Conservation (phyloP, 305 asterid genomes). For the Striga hermonthica region DNA sequence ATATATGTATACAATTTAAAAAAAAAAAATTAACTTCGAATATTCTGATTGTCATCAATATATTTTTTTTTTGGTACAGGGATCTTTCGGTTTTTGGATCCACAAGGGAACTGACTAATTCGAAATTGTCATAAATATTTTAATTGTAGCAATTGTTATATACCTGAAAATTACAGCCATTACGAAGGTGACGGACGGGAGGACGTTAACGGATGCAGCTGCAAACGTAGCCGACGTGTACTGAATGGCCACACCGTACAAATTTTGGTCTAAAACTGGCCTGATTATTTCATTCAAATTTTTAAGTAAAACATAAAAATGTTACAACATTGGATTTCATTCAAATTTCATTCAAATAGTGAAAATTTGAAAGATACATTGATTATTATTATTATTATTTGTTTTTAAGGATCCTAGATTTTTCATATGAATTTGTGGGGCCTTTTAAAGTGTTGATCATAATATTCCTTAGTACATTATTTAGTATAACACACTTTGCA, state of each 20-base stretch:
- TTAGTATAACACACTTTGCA: not conserved
- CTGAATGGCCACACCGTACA: conserved; percentile 77
- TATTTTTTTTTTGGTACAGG: too few species aligned
- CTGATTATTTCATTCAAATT: conserved; percentile 32
- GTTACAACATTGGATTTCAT: too few species aligned
- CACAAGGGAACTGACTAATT: not conserved
- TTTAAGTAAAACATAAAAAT: not conserved
- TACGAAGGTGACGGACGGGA: conserved; percentile 85
- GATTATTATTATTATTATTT: too few species aligned
- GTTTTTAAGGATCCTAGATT: too few species aligned
- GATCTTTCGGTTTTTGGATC: too few species aligned
- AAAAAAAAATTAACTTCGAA: too few species aligned
- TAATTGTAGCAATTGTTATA: not conserved
- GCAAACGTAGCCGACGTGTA: conserved; percentile 88
- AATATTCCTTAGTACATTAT: not conserved
- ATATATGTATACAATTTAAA: too few species aligned
- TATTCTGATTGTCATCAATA: too few species aligned
- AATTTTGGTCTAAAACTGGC: conserved; percentile 89
- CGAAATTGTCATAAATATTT: not conserved
- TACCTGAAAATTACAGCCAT: conserved; percentile 90
- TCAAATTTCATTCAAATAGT: not conserved
- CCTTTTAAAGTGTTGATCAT: too few species aligned
- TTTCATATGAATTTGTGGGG: too few species aligned
- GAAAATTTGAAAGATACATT: too few species aligned
- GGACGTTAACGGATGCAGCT: conserved; percentile 71